Evolutionary conservation across 306 rosid genomes (phyloP), one percentile per base, ranked within the genome.

Genomic region (Quercus alba): DNA sequence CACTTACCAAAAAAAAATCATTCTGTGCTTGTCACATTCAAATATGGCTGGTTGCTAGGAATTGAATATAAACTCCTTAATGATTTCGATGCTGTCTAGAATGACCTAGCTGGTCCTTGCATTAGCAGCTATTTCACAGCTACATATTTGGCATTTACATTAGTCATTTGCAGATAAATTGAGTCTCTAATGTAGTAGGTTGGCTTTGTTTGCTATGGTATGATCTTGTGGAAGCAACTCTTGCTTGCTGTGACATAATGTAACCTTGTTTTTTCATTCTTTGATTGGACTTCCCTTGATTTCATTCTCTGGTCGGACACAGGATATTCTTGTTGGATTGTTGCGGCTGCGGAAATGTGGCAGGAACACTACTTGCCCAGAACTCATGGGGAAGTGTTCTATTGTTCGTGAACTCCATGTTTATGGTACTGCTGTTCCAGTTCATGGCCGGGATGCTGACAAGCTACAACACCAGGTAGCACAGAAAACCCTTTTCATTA

Each of bases 341-440:
- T 82, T 95, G 75, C 86, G 99, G 55, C 82, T 95, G 75, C 90
- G 99, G 25, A 95, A 89, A 86, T 93, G 99, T 57, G 91, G 99
- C 61, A 87, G 79, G 21, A 95, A 91, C 81, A 85, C 93, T 70
- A 82, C 97, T 12, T 93, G 97, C 86, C 94, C 98, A 38, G 97
- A 93, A 85, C 94, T 91, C 54, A 67, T 88, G 82, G 99, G 96
- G 52, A 95, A 81, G 83, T 93, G 98, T 63, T 95, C 99, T 68
- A 89, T 91, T 80, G 91, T 93, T 75, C 99, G 99, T 6, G 99
- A 95, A 77, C 98, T 95, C 75, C 99, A 95, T 44, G 98, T 95
- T 77, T 95, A 95, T 78, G 99, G 99, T 68, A 95, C 98, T 76
- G 99, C 99, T 20, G 99, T 95, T 61, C 99, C 99, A 30, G 99